Percentiles rank a stretch among this genome's conserved stretches.
Evolutionary conservation across 2,329 filamentous ascomycete species (phyloP).

Genomic region (Ophiostoma novo-ulmi): DNA sequence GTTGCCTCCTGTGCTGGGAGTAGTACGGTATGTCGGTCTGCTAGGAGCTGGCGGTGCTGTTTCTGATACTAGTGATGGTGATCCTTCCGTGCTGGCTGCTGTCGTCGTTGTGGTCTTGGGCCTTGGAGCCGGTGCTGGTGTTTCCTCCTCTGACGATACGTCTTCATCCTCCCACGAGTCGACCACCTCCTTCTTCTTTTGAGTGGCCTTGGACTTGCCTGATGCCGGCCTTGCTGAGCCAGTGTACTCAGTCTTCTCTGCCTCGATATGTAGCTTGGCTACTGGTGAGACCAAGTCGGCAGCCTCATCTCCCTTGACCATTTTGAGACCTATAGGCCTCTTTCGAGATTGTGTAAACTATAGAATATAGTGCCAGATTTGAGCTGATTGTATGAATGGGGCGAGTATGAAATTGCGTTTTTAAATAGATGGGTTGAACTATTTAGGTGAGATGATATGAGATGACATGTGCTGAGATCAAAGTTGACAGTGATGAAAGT

Average conservation of each 20-base stretch:
- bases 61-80: background rate
- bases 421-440: no score
- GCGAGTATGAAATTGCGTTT: background rate
- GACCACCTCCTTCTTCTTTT: slow-evolving; percentile 43
- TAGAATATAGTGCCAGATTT: background rate
- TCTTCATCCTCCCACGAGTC: slow-evolving; percentile 78
- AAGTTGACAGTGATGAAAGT: background rate
- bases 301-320: slow-evolving; percentile 23
- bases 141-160: slow-evolving; percentile 37
- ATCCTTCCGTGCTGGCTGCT: background rate
- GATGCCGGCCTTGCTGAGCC: background rate
- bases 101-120: background rate
- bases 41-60: background rate
- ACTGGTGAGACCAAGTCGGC: slow-evolving; percentile 27
- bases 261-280: slow-evolving; percentile 33
- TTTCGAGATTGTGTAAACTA: background rate
- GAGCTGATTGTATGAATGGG: background rate
- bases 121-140: background rate
- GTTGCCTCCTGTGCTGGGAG: slow-evolving; percentile 2
- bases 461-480: background rate
- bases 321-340: background rate
- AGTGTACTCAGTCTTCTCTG: slow-evolving; percentile 27
- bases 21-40: background rate
- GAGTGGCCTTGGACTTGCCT: slow-evolving; percentile 25
- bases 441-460: background rate